phyloP scores from a whole-genome alignment of 2,329 filamentous ascomycete genomes.

The Paramyrothecium roridum region DNA sequence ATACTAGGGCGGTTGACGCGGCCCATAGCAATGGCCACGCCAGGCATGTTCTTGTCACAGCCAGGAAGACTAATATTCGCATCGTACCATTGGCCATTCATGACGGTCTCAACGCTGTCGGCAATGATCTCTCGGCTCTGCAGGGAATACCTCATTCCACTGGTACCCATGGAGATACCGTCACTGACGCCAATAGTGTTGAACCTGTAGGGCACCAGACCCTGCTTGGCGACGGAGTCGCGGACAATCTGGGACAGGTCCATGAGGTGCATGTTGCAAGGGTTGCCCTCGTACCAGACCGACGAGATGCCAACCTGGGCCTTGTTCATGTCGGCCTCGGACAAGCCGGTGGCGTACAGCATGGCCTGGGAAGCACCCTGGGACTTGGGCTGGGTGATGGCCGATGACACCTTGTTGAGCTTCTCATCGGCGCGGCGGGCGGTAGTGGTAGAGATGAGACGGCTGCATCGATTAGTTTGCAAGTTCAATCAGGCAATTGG shows the following conservation, averaged over 20 bases:
- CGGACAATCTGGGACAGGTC: constrained; percentile 77
- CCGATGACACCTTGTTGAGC: constrained; percentile 80
- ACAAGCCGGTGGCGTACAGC: constrained; percentile 92
- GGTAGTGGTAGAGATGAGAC: constrained; percentile 48
- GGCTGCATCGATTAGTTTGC: constrained; percentile 27
- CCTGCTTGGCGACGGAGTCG: constrained; percentile 62
- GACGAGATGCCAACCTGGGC: constrained; percentile 97
- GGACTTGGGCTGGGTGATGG: constrained; percentile 94
- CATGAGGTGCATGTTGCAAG: constrained; percentile 98
- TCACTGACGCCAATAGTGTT: constrained; percentile 98
- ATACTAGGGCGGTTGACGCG: constrained; percentile 89
- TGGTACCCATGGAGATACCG: constrained; percentile 97
- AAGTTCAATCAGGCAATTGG: background rate
- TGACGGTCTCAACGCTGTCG: constrained; percentile 97
- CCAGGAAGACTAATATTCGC: constrained; percentile 95
- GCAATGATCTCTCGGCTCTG: constrained; percentile 96
- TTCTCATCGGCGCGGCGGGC: constrained; percentile 46
- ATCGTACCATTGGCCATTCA: constrained; percentile 99
- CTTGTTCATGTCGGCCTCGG: constrained; percentile 87
- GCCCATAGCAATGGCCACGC: constrained; percentile 89
- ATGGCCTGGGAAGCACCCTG: constrained; percentile 98
- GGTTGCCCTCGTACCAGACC: constrained; percentile 97
- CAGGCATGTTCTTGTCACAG: constrained; percentile 99
- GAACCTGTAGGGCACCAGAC: constrained; percentile 92
- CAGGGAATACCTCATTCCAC: constrained; percentile 91